phyloP scores from a whole-genome alignment of 495 filamentous ascomycete genomes.

The Neurospora sublineolata region DNA sequence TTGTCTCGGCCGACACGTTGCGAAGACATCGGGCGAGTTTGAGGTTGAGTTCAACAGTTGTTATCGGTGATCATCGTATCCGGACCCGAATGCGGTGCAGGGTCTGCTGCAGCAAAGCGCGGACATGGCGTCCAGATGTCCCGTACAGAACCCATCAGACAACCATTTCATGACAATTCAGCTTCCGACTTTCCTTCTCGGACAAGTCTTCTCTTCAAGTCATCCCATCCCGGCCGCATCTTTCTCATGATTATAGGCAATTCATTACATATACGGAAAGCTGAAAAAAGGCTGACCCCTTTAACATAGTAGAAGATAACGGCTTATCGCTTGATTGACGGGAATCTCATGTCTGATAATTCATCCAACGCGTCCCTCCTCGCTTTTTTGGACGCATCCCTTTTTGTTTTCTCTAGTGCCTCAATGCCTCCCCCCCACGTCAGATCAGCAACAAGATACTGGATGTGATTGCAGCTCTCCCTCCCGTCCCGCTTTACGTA shows the following conservation, averaged over 20 bases:
- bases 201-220: neutral
- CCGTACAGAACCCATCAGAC: neutral
- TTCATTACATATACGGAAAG: constrained; percentile 1
- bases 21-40: neutral
- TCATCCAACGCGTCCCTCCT: neutral
- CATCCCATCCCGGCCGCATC: neutral
- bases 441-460: neutral
- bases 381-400: neutral
- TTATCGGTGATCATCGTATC: neutral
- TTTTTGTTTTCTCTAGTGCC: neutral
- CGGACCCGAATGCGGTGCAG: neutral
- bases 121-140: neutral
- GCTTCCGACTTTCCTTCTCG: neutral
- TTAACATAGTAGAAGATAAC: neutral
- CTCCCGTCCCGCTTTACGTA: constrained; percentile 2
- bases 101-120: neutral
- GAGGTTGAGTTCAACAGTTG: neutral
- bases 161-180: neutral
- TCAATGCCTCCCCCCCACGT: neutral
- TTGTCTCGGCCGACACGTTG: neutral
- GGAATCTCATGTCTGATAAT: neutral
- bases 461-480: neutral
- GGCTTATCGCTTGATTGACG: neutral
- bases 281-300: neutral
- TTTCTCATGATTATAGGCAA: neutral